These are phyloP conservation scores for Saccharomycopsis sp. DNA, from an alignment of 805 yeast genomes.

Conservation along the genomic window DNA sequence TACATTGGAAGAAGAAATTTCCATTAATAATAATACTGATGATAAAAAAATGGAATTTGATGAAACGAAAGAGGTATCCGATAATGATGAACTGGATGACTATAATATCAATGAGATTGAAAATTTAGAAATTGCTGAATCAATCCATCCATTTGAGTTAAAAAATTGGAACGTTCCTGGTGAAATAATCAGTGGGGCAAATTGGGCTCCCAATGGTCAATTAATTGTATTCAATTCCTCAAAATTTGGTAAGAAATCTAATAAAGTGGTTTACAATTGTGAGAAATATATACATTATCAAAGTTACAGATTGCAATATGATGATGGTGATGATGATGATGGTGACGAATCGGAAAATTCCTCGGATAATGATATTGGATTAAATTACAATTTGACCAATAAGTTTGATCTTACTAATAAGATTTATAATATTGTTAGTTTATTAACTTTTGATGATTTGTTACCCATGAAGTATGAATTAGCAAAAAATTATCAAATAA, in stretches of 20 bases:
- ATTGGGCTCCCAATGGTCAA: constrained; percentile 19
- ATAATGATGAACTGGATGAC: too few species aligned
- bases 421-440: not conserved
- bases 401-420: constrained; percentile 36
- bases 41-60: too few species aligned
- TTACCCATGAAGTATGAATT: not conserved
- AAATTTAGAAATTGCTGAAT: too few species aligned
- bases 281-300: not conserved
- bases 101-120: too few species aligned
- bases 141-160: too few species aligned
- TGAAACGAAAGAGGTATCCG: too few species aligned
- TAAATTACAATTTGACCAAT: not conserved
- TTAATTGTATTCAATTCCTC: constrained; percentile 16
- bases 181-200: constrained; percentile 15
- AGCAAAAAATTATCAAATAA: not conserved
- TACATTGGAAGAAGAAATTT: too few species aligned
- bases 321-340: constrained; percentile 22
- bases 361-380: not conserved
- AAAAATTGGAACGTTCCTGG: constrained; percentile 9
- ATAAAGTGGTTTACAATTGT: constrained; percentile 1
- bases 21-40: too few species aligned
- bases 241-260: constrained; percentile 1
- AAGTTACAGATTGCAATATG: constrained; percentile 6
- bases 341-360: constrained; percentile 11
- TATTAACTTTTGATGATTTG: not conserved